These are phyloP conservation scores for Epichloe gansuensis DNA, from an alignment of 2,329 filamentous ascomycete species.

Conservation along the genomic window DNA sequence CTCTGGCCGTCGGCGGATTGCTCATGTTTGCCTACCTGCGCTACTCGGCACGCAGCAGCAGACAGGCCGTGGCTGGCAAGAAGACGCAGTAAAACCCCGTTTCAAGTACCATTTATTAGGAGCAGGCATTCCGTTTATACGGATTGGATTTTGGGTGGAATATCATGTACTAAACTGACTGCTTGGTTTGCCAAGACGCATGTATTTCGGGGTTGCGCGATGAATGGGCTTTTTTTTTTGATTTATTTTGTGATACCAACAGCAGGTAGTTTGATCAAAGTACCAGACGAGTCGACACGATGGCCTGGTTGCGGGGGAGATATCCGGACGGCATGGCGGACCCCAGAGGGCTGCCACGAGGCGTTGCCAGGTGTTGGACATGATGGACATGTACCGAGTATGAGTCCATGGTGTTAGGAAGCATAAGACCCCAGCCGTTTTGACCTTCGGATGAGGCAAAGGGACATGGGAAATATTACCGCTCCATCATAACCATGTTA, in stretches of 20 bases:
- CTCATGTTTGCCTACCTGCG: constrained; percentile 22
- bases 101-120: too few species aligned
- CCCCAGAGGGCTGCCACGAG: constrained; percentile 20
- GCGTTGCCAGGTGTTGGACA: constrained; percentile 9
- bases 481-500: too few species aligned
- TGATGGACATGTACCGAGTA: too few species aligned
- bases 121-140: too few species aligned
- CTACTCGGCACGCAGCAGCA: constrained; percentile 19
- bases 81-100: constrained; percentile 15
- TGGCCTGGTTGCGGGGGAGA: constrained; percentile 28
- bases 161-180: neutral
- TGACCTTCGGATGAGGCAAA: too few species aligned
- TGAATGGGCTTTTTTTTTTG: too few species aligned
- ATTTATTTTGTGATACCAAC: neutral
- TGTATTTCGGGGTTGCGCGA: too few species aligned
- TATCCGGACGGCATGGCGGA: constrained; percentile 29
- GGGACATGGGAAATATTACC: too few species aligned
- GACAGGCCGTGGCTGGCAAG: constrained; percentile 14
- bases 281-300: too few species aligned
- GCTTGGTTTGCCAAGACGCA: too few species aligned
- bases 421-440: too few species aligned
- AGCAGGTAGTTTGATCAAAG: constrained; percentile 16
- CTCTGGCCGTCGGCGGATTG: constrained; percentile 20
- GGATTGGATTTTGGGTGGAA: too few species aligned
- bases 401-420: neutral